A percentile compares a stretch with the other conserved stretches of the same genome.
Evolutionary conservation across 2,329 filamentous ascomycete genomes (phyloP).

Genomic region (Triangularia verruculosa): DNA sequence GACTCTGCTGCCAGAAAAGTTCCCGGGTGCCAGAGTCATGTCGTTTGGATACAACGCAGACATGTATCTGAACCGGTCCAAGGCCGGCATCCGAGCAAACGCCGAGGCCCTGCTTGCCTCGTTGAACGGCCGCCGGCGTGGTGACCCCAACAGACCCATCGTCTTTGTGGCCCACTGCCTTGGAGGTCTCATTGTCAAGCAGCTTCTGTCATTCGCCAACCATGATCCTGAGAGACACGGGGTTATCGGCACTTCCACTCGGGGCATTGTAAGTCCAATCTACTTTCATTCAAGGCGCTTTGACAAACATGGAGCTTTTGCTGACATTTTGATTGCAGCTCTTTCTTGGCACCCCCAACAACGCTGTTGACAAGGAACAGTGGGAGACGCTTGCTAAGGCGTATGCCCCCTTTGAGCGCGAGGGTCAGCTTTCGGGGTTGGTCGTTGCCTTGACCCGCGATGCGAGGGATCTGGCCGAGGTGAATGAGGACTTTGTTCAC

Average conservation of each 20-base stretch:
- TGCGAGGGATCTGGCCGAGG: background rate
- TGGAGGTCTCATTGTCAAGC: slow-evolving; percentile 16
- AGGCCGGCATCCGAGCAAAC: slow-evolving; percentile 8
- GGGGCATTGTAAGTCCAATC: background rate
- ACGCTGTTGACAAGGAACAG: background rate
- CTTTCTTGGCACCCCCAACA: slow-evolving; percentile 17
- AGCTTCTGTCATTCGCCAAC: slow-evolving; percentile 7
- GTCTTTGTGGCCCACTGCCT: slow-evolving; percentile 18
- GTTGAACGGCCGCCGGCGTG: background rate
- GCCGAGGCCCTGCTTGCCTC: slow-evolving; percentile 7
- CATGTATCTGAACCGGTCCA: slow-evolving; percentile 12
- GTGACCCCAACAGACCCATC: background rate
- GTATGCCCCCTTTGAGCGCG: no score
- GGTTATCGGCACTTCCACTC: slow-evolving; percentile 2
- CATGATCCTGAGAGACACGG: background rate
- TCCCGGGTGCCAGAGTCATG: slow-evolving; percentile 7
- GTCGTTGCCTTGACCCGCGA: background rate
- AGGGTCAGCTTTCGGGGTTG: no score
- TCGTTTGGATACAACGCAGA: slow-evolving; percentile 16
- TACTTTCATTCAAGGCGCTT: background rate
- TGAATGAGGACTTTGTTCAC: slow-evolving; percentile 13
- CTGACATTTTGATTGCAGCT: background rate
- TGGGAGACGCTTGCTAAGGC: slow-evolving; percentile 10
- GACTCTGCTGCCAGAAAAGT: background rate
- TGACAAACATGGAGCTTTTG: slow-evolving; percentile 2